Evolutionary conservation across 306 rosid genomes (phyloP), one percentile per base, ranked within the genome.

Genomic region (Dryas alaskensis): DNA sequence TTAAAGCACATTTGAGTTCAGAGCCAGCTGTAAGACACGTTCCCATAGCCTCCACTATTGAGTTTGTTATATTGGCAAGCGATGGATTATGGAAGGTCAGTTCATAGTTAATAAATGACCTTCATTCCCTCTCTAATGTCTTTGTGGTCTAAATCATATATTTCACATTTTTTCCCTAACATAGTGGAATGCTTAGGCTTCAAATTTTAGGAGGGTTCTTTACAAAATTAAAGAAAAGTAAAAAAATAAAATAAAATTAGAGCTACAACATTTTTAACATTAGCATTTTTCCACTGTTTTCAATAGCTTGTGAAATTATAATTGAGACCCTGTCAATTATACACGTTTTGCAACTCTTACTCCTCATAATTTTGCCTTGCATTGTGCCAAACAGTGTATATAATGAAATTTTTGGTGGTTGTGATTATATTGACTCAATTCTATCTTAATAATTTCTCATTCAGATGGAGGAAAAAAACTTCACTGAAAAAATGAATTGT

Each of bases 51-150:
- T 58, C 46, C 65, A 75, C 11, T n/a, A 73, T 85, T 39, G 92
- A 88, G 55, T 80, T 76, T 79, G 71, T 86, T 52, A 81, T 88
- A 69, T 74, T 88, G 67, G 92, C 92, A 27, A 88, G 92, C 78
- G 92, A 88, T 73, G 90, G 92, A 46, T 76, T 88, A 50, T 88
- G 92, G 89, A 88, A 85, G 92, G 89, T 88, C 47, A 75, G 76
- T 57, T 39, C 25, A 27, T 16, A 14, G 6, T 51, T 13, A 5
- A 51, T 51, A 51, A 51, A 31, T 31, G 37, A 31, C 37, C 37
- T 31, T 31, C 37, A 31, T 31, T 31, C 37, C 37, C 37, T 31
- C 37, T 31, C 37, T 31, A 31, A 31, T 31, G 37, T 31, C 37
- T 31, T 31, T 31, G 3, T 31, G 37, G 37, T 31, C 37, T 31